Percentiles rank a stretch among this genome's conserved stretches.
These are phyloP conservation scores for Pseudogymnoascus pannorum DNA, from an alignment of 2,329 filamentous ascomycete species.

Conservation along the genomic window DNA sequence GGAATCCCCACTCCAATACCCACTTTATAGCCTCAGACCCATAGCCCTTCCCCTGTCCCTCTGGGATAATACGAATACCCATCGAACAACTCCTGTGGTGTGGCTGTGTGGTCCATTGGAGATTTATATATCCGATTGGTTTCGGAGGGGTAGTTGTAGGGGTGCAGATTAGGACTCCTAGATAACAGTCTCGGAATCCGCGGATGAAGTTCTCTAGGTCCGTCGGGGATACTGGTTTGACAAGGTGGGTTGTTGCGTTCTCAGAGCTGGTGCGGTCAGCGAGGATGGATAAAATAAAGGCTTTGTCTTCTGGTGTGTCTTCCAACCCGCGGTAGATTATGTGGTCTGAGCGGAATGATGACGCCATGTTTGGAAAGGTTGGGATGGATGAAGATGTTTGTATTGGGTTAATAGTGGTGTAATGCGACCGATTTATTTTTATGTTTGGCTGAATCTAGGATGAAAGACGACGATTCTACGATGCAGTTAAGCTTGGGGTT, in stretches of 20 bases:
- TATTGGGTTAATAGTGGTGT: not conserved
- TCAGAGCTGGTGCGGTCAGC: constrained; percentile 26
- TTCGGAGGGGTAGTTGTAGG: constrained; percentile 17
- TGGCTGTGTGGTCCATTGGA: not conserved
- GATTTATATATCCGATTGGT: constrained; percentile 10
- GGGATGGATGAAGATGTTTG: not conserved
- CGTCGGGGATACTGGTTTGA: constrained; percentile 26
- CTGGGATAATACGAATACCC: constrained; percentile 27
- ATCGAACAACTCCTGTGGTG: constrained; percentile 38
- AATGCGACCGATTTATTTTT: too few species aligned
- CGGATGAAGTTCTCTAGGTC: not conserved
- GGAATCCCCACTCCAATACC: constrained; percentile 30
- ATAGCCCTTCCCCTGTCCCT: constrained; percentile 30
- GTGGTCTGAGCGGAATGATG: constrained; percentile 30
- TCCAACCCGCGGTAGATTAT: constrained; percentile 34
- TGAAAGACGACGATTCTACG: not conserved
- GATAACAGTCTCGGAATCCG: constrained; percentile 19
- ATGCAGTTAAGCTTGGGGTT: not conserved
- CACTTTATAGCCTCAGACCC: constrained; percentile 34
- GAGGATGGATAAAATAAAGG: constrained; percentile 27
- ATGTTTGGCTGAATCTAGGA: too few species aligned
- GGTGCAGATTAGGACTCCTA: constrained; percentile 34
- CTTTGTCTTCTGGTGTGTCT: constrained; percentile 27
- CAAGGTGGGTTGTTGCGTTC: constrained; percentile 24
- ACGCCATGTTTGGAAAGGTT: not conserved